phyloP scores from a whole-genome alignment of 2,329 filamentous ascomycete species.

The Chaetomium sp. region DNA sequence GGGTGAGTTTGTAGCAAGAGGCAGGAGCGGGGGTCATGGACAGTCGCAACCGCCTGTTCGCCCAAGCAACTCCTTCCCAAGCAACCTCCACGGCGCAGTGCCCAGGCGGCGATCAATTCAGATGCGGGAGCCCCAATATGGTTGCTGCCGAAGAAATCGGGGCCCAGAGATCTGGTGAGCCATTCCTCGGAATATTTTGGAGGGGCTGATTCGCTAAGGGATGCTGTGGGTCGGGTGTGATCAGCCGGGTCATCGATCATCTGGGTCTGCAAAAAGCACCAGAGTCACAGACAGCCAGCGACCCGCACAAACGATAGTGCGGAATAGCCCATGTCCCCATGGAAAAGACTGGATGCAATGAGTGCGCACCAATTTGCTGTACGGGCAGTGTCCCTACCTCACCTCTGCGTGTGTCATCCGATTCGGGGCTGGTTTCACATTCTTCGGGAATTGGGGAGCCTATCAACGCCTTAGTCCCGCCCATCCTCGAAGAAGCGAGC shows the following conservation, averaged over 20 bases:
- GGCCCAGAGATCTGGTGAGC: slow-evolving; percentile 1
- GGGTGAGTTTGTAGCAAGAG: too few species aligned
- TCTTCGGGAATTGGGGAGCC: background rate
- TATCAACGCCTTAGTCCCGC: background rate
- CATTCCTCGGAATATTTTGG: background rate
- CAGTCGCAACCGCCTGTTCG: too few species aligned
- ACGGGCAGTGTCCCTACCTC: too few species aligned
- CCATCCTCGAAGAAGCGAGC: slow-evolving; percentile 1
- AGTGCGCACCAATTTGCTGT: too few species aligned
- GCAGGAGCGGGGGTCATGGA: too few species aligned
- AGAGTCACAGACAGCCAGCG: background rate
- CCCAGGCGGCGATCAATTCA: background rate
- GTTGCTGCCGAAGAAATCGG: background rate
- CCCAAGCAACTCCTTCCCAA: too few species aligned
- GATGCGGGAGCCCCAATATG: slow-evolving; percentile 1
- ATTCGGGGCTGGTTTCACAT: background rate
- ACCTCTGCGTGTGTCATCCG: too few species aligned
- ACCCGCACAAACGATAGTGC: background rate
- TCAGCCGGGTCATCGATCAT: background rate
- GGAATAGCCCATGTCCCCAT: background rate
- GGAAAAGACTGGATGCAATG: too few species aligned
- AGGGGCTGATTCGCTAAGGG: slow-evolving; percentile 1
- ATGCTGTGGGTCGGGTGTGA: background rate
- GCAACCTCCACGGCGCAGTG: background rate
- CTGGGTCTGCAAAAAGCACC: background rate